Conservation (phyloP, 2,329 filamentous ascomycete species). For the Colletotrichum sublineola region DNA sequence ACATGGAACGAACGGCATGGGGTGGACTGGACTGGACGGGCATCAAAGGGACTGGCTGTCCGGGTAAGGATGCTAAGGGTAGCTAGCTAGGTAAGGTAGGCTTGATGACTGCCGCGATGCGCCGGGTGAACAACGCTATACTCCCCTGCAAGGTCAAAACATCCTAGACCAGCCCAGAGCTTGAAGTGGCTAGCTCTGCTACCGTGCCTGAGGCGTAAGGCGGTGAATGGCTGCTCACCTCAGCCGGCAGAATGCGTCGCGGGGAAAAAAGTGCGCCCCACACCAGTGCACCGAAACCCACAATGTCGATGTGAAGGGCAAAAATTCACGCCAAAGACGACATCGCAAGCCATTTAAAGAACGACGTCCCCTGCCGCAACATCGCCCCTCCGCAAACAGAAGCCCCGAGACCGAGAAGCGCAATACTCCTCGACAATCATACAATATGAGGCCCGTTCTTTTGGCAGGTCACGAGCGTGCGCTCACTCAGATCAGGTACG, state of each 20-base stretch:
- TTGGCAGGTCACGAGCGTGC: conserved; percentile 97
- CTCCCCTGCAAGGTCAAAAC: not conserved
- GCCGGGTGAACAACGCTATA: conserved; percentile 21
- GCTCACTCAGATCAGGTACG: conserved; percentile 91
- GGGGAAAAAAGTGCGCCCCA: conserved; percentile 40
- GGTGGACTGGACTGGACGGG: not conserved
- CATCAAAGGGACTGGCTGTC: not conserved
- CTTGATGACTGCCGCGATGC: conserved; percentile 17
- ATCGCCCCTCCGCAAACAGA: conserved; percentile 32
- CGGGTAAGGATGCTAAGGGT: conserved; percentile 2
- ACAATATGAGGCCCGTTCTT: conserved; percentile 95
- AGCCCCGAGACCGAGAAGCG: conserved; percentile 42
- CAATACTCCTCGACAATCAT: conserved; percentile 36
- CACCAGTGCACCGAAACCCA: conserved; percentile 42
- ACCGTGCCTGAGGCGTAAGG: conserved; percentile 35
- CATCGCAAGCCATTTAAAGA: conserved; percentile 41
- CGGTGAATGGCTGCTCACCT: conserved; percentile 33
- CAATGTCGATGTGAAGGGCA: conserved; percentile 42
- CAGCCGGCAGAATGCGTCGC: conserved; percentile 40
- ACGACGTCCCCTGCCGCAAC: conserved; percentile 43
- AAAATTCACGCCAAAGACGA: conserved; percentile 44
- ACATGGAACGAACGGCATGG: not conserved
- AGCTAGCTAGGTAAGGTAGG: conserved; percentile 4
- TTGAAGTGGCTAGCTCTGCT: not conserved
- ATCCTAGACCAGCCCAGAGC: not conserved